Evolutionary conservation across 345 rosid species (phyloP), one percentile per base, ranked within the genome.

Genomic region (Populus simonii): DNA sequence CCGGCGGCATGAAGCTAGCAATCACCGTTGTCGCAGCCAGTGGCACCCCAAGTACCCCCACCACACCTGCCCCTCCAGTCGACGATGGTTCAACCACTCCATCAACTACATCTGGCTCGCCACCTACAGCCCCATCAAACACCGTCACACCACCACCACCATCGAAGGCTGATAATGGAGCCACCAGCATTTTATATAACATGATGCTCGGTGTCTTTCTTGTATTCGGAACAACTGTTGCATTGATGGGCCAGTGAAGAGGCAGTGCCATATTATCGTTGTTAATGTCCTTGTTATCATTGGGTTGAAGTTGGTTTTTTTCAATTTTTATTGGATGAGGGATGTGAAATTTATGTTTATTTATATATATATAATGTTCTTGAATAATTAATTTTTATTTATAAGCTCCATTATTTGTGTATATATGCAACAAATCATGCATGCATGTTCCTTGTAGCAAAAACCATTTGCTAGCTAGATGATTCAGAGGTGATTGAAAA

Each of bases 1-100:
- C 59, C 16, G 15, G 67, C 0, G 94, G 92, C 74, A 90, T 90
- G 94, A 90, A 87, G 83, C 77, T 90, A 1, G 62, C 84, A 1
- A 20, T 90, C 55, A 83, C 8, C n/a, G 89, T 87, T 3, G 71
- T 61, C 18, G 88, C 84, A 18, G 74, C 76, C 69, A 49, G 31
- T 72, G 39, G 18, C 65, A 23, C 70, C 57, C 22, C 82, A 13
- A 22, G 53, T 16, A 51, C 83, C 47, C 33, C 79, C 27, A 27
- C 79, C 35, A 47, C 75, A 39, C 51, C 80, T 49, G 29, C 66
- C 66, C 5, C 80, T 23, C 74, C 82, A 10, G 23, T 82, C 27
- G 73, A 80, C 72, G 65, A 57, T 38, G 16, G 61, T 16, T 70
- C 85, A 0, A 41, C 84, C 1, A 35, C 86, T 15, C 57, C 86